Base-by-base conservation (phyloP, 805 yeast species). In the Wickerhamomyces subpelliculosus region DNA sequence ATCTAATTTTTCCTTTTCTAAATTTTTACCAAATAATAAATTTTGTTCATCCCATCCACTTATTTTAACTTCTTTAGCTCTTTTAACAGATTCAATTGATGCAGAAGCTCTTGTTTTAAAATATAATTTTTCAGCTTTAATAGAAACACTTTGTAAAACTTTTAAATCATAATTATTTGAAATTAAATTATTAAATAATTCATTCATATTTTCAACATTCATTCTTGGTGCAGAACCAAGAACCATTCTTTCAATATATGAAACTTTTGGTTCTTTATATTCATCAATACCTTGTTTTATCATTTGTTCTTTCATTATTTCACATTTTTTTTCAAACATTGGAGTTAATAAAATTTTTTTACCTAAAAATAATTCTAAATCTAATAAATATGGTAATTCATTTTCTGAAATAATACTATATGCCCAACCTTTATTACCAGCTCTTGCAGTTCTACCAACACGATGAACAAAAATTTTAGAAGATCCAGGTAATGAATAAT, bases 381-480 rank as follows among this genome's bases (percentile, higher is more conserved):
- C 99, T 35, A 90, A 68, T 37, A 93, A 61, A 51, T 90, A 93
- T 10, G 98, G 96, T 40, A 90, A 62, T 58, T 93, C 99, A 39
- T 76, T 70, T 46, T 88, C 95, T 41, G 79, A 72, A 8, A 89
- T 82, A 43, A 93, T 76, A 3, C 96, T 82, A 58, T 85, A 93
- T 0, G 98, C 99, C 95, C 97, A 88, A 56, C 99, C 99, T 50
- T 74, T 78, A 58, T 87, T 83, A 58, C 99, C 99, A 8, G 98
- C 98, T 73, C 99, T 84, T 10, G 98, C 99, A 33, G 99, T 93
- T 73, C 99, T 81, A 61, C 99, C 99, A 34, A 93, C 97, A 65
- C 99, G 79, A 64, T 93, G 99, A 39, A 93, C 75, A 61, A 93
- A 93, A 42, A 90, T 84, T 61, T 94, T 93, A 4, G 97, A 87